Evolutionary conservation across 1,284 basidiomycete genomes (phyloP).

Genomic region (Boletus holoroseus): DNA sequence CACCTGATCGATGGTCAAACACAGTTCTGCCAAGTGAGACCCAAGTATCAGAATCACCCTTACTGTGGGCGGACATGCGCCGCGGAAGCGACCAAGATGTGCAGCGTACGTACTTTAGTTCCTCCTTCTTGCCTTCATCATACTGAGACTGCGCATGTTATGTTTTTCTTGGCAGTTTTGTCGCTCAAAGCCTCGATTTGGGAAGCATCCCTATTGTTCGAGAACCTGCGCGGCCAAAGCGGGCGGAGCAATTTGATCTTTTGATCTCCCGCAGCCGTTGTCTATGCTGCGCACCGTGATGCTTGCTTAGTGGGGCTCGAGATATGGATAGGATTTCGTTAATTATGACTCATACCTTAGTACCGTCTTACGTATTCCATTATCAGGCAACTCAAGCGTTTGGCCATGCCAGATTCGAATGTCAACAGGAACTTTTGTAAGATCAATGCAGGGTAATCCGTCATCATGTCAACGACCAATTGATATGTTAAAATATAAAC

Average conservation of each 20-base stretch:
- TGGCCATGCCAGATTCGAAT: not conserved
- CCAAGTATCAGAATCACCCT: slow-evolving; percentile 46
- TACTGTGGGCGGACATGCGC: slow-evolving; percentile 63
- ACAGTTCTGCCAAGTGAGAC: slow-evolving; percentile 53
- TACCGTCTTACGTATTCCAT: slow-evolving; percentile 1
- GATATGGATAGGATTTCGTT: slow-evolving; percentile 2
- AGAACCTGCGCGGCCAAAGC: slow-evolving; percentile 31
- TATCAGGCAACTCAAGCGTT: not conserved
- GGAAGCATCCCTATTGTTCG: slow-evolving; percentile 34
- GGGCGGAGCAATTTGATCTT: slow-evolving; percentile 17
- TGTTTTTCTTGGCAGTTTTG: slow-evolving; percentile 23
- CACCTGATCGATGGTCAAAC: slow-evolving; percentile 7
- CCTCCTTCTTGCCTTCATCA: not conserved
- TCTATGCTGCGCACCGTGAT: not conserved
- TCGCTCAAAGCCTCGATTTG: slow-evolving; percentile 31
- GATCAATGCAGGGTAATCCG: not conserved
- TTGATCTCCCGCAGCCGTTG: slow-evolving; percentile 6
- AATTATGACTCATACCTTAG: slow-evolving; percentile 28
- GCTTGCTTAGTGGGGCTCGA: not conserved
- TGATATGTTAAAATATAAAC: not conserved
- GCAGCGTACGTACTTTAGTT: slow-evolving; percentile 22
- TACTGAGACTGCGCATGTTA: slow-evolving; percentile 1
- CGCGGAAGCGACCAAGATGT: slow-evolving; percentile 37
- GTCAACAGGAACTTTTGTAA: not conserved
- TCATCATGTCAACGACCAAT: not conserved